Evolutionary conservation across 2,329 filamentous ascomycete species (phyloP), one percentile per base, ranked within the genome.

Genomic region (Xylariaceae sp.): DNA sequence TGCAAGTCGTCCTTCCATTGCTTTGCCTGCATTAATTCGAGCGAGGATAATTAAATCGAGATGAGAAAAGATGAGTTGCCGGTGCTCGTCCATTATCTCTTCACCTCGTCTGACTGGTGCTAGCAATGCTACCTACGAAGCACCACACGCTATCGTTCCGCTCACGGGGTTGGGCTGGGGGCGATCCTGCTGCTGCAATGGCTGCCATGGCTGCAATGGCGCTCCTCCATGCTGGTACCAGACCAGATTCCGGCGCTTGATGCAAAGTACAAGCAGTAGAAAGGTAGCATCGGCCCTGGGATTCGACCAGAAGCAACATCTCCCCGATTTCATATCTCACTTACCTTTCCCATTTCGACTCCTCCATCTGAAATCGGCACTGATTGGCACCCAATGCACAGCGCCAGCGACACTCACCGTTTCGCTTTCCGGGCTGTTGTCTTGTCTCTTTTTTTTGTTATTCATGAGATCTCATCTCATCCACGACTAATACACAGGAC

Each of bases 281-380:
- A 30, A 30, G 23, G 23, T 30, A 30, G 47, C 47, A 49, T 49
- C 6, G 15, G 48, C 48, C 48, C 48, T 13, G 11, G 17, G 13
- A 34, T 50, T 17, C 10, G 48, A 15, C 48, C 23, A 50, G 30
- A 23, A n/a, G 15, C 48, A 50, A 50, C 17, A 50, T 30, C 48
- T 11, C 30, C 30, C 48, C 48, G 18, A 30, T 50, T 50, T 42
- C 37, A 42, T 42, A 9, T 13, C 37, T 30, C 17, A 51, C 49
- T 51, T 51, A 51, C 49, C 49, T 51, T 51, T 51, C 49, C 49
- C 49, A 51, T 18, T 51, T 23, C 23, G 49, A 51, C 18, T 51
- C 34, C 49, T 34, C 23, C 49, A 3, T 51, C 49, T 34, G 49
- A 15, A 51, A 35, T 15, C 34, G 37, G 37, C 18, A 34, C 13